Conservation (phyloP, 306 rosid species). For the Sindora glabra region DNA sequence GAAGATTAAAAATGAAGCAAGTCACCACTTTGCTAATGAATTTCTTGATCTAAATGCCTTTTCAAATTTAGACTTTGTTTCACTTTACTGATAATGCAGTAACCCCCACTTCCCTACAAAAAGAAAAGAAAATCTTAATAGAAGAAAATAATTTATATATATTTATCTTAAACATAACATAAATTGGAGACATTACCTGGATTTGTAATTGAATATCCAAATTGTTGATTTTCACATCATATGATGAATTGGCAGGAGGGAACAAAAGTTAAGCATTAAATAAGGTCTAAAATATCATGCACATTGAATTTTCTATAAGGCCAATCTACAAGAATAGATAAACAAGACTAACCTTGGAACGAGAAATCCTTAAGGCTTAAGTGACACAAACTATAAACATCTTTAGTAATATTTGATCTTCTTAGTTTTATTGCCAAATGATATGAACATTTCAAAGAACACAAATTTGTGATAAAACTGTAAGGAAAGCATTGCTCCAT, state of each 20-base stretch:
- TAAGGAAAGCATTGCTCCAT: no score
- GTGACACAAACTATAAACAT: slow-evolving; percentile 76
- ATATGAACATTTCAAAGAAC: slow-evolving; percentile 89
- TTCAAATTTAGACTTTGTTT: no score
- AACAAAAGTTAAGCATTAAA: slow-evolving; percentile 22
- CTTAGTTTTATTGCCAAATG: slow-evolving; percentile 69
- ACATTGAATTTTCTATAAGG: neutral
- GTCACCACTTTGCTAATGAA: slow-evolving; percentile 4
- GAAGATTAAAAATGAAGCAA: slow-evolving; percentile 15
- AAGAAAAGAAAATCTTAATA: no score
- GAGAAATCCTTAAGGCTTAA: slow-evolving; percentile 91
- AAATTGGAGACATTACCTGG: slow-evolving; percentile 52
- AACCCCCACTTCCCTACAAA: neutral
- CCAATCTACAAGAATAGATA: slow-evolving; percentile 4
- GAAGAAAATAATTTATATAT: neutral
- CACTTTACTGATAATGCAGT: no score
- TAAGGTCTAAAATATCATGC: slow-evolving; percentile 8
- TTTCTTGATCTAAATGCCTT: no score
- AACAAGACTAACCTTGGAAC: slow-evolving; percentile 69
- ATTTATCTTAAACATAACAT: neutral
- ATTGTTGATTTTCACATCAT: slow-evolving; percentile 25
- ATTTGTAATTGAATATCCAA: slow-evolving; percentile 59
- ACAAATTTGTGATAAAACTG: slow-evolving; percentile 88
- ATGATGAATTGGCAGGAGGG: slow-evolving; percentile 10
- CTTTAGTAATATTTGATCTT: slow-evolving; percentile 45